Conservation (phyloP, 2,329 filamentous ascomycete species). For the Fusarium protoensiforme region DNA sequence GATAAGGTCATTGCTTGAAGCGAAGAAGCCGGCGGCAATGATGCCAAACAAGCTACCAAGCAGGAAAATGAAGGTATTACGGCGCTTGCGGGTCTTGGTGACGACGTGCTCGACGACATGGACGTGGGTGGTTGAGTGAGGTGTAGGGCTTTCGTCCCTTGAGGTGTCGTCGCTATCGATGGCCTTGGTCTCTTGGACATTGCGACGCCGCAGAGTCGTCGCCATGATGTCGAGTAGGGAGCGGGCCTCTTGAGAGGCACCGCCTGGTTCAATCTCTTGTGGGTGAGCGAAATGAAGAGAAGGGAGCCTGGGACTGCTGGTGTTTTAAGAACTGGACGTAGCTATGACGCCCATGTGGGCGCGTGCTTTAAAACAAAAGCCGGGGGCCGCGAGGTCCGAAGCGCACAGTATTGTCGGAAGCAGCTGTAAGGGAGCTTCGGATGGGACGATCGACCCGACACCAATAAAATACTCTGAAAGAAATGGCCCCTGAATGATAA, state of each 20-base stretch:
- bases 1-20: constrained; percentile 88
- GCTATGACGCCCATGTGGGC: constrained; percentile 40
- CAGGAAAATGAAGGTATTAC: constrained; percentile 84
- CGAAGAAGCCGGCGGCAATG: constrained; percentile 89
- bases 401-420: neutral
- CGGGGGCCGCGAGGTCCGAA: constrained; percentile 28
- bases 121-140: constrained; percentile 47
- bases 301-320: constrained; percentile 5
- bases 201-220: constrained; percentile 49
- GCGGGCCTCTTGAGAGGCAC: constrained; percentile 34
- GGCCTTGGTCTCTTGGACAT: constrained; percentile 36
- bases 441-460: neutral
- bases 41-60: constrained; percentile 92
- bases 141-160: constrained; percentile 43
- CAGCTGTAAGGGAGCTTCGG: constrained; percentile 7
- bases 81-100: constrained; percentile 73
- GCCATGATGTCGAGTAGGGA: constrained; percentile 41
- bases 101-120: constrained; percentile 56
- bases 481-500: neutral
- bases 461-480: neutral
- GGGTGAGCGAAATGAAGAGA: constrained; percentile 1
- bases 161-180: constrained; percentile 36
- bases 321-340: constrained; percentile 18
- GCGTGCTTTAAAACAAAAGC: constrained; percentile 36
- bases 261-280: constrained; percentile 18